Base-by-base conservation (phyloP, 2,329 filamentous ascomycete species). In the Hypoxylon sp. region DNA sequence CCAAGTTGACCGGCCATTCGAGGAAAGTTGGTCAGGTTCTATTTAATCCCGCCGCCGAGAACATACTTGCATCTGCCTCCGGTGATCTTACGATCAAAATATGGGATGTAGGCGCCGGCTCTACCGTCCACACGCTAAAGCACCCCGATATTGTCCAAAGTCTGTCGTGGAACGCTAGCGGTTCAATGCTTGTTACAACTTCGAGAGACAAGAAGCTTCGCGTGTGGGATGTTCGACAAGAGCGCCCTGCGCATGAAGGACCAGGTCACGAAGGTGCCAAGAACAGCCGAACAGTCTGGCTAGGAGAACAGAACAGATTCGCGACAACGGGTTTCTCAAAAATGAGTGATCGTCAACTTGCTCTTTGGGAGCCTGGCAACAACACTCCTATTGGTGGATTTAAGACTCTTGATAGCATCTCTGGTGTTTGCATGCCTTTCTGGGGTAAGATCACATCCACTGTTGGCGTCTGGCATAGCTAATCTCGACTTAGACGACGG, bases 381-480 rank as follows among this genome's bases (percentile, higher is more conserved):
- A 89, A 90, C 37, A 91, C 97, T 76, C 96, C 96, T 54, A 91
- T 98, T 76, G 94, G 93, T 56, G 95, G 94, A 14, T 98, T 98
- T 83, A 91, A 89, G 76, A 92, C 92, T 74, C 88, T 99, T 54
- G 96, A 99, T 82, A 97, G 94, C 51, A 97, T 97, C 77, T 98
- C 95, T 50, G 96, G 96, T 79, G 95, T 99, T 67, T 97, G 94
- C 87, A 98, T 99, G 93, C 96, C 96, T 33, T 98, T 99, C 88
- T 99, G 96, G 96, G 96, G 88, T 89, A 79, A 73, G 84, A 76
- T 53, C 49, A n/a, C 54, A 37, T 20, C 40, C 11, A 13, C 1
- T 44, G 7, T 11, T 13, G 54, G 6, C 17, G 53, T 55, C 3
- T 27, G 25, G 8, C 35, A 46, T 58, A 74, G 49, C 73, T 80